Evolutionary conservation across 108 stramenopile genomes (phyloP), one percentile per base, ranked within the genome.

Genomic region (Conticribra guillardii): DNA sequence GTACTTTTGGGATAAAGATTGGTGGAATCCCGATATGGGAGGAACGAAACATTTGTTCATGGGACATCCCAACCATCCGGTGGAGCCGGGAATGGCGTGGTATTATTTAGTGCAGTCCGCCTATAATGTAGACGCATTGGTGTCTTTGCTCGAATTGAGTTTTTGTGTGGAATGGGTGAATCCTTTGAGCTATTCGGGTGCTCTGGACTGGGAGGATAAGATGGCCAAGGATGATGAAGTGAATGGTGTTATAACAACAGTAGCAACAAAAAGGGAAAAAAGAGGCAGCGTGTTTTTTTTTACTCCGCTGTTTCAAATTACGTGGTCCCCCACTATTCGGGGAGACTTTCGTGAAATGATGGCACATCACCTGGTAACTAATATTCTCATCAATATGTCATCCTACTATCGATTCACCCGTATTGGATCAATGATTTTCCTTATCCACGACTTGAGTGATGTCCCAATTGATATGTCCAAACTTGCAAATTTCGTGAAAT

Each of bases 301-400:
- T 70, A 81, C 76, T 23, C 75, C 80, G 9, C 54, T 87, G 4
- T 67, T 88, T 41, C 59, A 33, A 44, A 32, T 94, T 53, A 68
- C 58, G 14, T 95, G 91, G 91, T 81, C 81, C 49, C 48, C 81
- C 0, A 80, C 84, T 14, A 71, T 82, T 30, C 89, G 95, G 16
- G 95, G 95, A 3, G 95, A 96, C 63, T 96, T 93, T 82, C 82
- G 84, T 18, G 95, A 96, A 70, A 96, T 96, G 95, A 84, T 89
- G 52, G 74, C 89, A 17, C 95, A 96, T 82, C 95, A 96, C 65
- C 23, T 96, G 4, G 82, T 91, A 18, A 96, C 95, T 24, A 93
- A 96, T 65, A 23, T 77, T 11, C 73, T 96, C 32, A 69, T 91
- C 14, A 64, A 88, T 28, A 76, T 86, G 22, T 87, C 86, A 21